Conservation (phyloP, 2,329 filamentous ascomycete species). For the Colletotrichum caudatum region DNA sequence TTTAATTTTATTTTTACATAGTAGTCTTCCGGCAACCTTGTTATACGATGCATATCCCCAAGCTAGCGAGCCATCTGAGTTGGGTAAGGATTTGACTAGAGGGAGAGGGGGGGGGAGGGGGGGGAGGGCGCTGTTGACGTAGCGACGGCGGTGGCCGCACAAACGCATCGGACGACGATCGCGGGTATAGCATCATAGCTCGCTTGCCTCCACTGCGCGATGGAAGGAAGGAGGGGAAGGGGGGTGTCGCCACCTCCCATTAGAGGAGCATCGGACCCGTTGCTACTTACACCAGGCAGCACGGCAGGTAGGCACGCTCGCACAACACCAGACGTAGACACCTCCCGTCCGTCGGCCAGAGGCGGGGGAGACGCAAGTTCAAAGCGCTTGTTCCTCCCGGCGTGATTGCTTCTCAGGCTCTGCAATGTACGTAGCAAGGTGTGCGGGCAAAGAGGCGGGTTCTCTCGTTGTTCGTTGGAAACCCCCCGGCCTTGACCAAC, state of each 20-base stretch:
- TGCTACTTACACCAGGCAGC: background rate
- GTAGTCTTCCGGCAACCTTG: background rate
- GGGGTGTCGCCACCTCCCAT: background rate
- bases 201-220: background rate
- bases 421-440: background rate
- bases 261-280: too few relatives aligned
- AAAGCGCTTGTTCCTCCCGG: background rate
- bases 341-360: background rate
- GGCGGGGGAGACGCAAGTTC: background rate
- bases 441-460: background rate
- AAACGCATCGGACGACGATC: slow-evolving; percentile 33
- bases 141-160: background rate
- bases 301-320: background rate
- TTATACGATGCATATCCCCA: background rate
- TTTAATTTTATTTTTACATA: too few relatives aligned
- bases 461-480: background rate
- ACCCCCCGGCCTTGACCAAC: background rate
- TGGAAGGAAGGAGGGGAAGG: background rate
- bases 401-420: background rate
- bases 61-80: background rate
- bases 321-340: background rate
- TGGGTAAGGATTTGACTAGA: background rate
- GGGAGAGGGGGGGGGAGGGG: too few relatives aligned
- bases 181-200: slow-evolving; percentile 9
- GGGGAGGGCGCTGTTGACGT: background rate